Percentiles rank a stretch among this genome's conserved stretches.
These are phyloP conservation scores for Pyricularia sp. DNA, from an alignment of 2,329 filamentous ascomycete species.

Conservation along the genomic window DNA sequence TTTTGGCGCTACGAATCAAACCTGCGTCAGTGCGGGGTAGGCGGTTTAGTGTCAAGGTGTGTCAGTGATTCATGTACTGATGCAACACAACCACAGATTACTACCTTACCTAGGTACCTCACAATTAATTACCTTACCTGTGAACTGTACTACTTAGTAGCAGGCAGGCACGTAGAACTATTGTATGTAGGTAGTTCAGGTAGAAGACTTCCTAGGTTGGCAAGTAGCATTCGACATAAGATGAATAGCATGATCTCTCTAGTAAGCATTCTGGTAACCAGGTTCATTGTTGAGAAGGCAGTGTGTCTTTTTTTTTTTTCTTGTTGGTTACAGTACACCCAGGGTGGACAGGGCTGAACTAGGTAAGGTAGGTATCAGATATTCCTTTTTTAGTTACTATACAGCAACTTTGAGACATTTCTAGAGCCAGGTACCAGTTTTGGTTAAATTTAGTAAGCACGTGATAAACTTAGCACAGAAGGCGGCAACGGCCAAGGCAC, in stretches of 20 bases:
- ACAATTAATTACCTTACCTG: no score
- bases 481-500: not conserved
- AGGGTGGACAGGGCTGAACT: not conserved
- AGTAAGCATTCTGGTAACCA: not conserved
- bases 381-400: no score
- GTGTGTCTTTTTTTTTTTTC: not conserved
- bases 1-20: not conserved
- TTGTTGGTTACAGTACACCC: not conserved
- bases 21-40: not conserved
- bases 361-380: no score
- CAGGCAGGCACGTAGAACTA: no score
- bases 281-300: not conserved
- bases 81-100: no score
- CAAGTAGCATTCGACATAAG: not conserved
- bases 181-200: no score
- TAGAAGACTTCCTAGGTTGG: no score
- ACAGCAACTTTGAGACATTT: no score
- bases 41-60: not conserved
- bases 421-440: not conserved
- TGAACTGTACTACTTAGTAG: not conserved
- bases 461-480: not conserved
- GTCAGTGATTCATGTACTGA: not conserved
- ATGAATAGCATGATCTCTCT: not conserved
- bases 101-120: no score
- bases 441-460: not conserved